These are phyloP conservation scores for Dothideomycetidae sp. DNA, from an alignment of 2,329 filamentous ascomycete species.

Conservation along the genomic window DNA sequence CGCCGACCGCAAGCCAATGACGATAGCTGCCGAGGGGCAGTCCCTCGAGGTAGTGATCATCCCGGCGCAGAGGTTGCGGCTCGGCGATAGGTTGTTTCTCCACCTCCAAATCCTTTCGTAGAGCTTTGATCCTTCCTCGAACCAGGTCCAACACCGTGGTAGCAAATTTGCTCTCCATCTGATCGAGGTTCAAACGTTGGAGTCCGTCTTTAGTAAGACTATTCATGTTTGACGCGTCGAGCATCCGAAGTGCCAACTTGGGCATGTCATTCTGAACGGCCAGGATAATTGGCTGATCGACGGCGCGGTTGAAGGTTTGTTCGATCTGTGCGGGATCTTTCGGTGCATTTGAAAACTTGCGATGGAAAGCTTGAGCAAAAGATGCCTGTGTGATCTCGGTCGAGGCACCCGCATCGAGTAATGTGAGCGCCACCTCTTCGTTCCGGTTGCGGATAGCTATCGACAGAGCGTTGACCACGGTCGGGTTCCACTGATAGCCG, in stretches of 20 bases:
- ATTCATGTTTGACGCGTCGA: slow-evolving; percentile 25
- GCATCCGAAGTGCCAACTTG: slow-evolving; percentile 42
- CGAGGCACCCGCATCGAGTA: slow-evolving; percentile 51
- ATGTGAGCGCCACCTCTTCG: slow-evolving; percentile 38
- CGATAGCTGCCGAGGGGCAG: slow-evolving; percentile 45
- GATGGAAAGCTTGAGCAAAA: background rate
- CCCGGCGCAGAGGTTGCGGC: slow-evolving; percentile 27
- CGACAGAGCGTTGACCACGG: slow-evolving; percentile 39
- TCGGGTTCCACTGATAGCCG: slow-evolving; percentile 21
- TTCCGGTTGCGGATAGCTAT: slow-evolving; percentile 44
- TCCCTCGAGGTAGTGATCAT: slow-evolving; percentile 36
- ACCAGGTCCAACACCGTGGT: slow-evolving; percentile 50
- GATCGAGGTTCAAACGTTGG: background rate
- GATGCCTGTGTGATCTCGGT: background rate
- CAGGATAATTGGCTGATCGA: slow-evolving; percentile 52
- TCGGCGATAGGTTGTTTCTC: slow-evolving; percentile 12
- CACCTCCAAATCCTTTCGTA: slow-evolving; percentile 33
- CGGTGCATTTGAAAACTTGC: background rate
- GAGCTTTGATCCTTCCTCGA: slow-evolving; percentile 34
- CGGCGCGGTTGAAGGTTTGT: slow-evolving; percentile 30
- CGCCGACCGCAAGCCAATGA: slow-evolving; percentile 33
- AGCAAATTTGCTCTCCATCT: background rate
- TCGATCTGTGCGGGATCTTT: background rate
- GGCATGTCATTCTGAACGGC: slow-evolving; percentile 41
- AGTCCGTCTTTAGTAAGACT: background rate